Evolutionary conservation across 148 eudicot genomes (phyloP), one percentile per base, ranked within the genome.

Genomic region (Linanthus parryae): DNA sequence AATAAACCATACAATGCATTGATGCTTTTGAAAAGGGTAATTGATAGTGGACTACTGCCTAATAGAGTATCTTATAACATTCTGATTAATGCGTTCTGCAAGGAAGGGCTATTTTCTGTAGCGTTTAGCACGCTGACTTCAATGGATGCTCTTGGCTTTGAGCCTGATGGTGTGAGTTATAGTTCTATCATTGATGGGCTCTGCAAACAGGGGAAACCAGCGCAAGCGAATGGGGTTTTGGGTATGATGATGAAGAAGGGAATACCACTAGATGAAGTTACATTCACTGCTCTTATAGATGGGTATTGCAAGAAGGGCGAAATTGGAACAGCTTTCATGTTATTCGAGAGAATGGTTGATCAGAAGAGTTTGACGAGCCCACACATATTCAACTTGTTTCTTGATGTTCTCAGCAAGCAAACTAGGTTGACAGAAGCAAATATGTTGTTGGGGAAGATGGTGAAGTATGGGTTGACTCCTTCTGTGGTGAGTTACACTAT

Each of bases 231-330:
- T 29, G 65, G 69, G 57, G 66, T 81, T 19, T 87, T 92, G 53
- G 56, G 69, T 52, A 73, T 79, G 65, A 79, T 92, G 98, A 62
- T 69, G 15, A 52, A 58, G 47, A 62, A 64, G 52, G 94, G 86
- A 33, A 55, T 87, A 30, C 41, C 54, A 54, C 81, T 77, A 8
- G 98, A 92, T 73, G 87, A 67, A 68, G 69, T 86, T 57, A 81
- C 82, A 37, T 92, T 77, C 58, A 92, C 98, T 44, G 62, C 86
- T 19, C 80, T 92, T 35, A 66, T 92, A 16, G 90, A 84, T 72
- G 98, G 94, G 63, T 81, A 81, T 44, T 92, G 98, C 85, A 92
- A 92, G 67, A 70, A 73, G 19, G 94, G 95, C 46, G 77, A 84
- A 37, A 25, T 92, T 48, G 69, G 63, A 60, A 63, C 51, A 24